Evolutionary conservation across 345 rosid species (phyloP), one percentile per base, ranked within the genome.

Genomic region (Linum lewisii): DNA sequence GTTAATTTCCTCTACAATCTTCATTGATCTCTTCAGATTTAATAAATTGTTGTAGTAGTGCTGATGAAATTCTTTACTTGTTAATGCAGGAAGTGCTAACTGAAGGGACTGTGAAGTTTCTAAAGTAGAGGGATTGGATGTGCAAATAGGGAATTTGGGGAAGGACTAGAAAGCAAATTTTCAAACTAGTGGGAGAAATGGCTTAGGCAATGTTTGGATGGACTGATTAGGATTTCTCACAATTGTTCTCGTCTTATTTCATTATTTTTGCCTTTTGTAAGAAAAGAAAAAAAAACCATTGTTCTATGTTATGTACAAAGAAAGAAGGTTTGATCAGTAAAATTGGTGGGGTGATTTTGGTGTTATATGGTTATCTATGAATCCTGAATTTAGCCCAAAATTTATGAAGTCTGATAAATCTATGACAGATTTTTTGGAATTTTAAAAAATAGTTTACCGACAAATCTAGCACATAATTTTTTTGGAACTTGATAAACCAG

Each of bases 31-130:
- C 20, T n/a, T n/a, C n/a, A n/a, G n/a, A n/a, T n/a, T n/a, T n/a
- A n/a, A n/a, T n/a, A n/a, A n/a, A n/a, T n/a, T n/a, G n/a, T n/a
- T n/a, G n/a, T n/a, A n/a, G n/a, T n/a, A n/a, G n/a, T n/a, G n/a
- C n/a, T n/a, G n/a, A n/a, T n/a, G n/a, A n/a, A n/a, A 38, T 22
- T 51, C 3, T 47, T 10, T 47, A 13, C 26, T 57, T 42, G 44
- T 1, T 58, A 24, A 26, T 44, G 10, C 73, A 69, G 73, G 68
- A 53, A 54, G 13, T 34, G 61, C 47, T 44, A 21, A 16, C 6
- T 54, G 63, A 64, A 34, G 68, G 24, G 19, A 21, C 4, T 7
- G 21, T 51, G 22, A 51, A n/a, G 54, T 51, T 51, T 21, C n/a
- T 51, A 10, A n/a, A 7, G n/a, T 13, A 18, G 24, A 15, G 20